Conservation (phyloP, 805 yeast species). For the Komagataella kurtzmanii region DNA sequence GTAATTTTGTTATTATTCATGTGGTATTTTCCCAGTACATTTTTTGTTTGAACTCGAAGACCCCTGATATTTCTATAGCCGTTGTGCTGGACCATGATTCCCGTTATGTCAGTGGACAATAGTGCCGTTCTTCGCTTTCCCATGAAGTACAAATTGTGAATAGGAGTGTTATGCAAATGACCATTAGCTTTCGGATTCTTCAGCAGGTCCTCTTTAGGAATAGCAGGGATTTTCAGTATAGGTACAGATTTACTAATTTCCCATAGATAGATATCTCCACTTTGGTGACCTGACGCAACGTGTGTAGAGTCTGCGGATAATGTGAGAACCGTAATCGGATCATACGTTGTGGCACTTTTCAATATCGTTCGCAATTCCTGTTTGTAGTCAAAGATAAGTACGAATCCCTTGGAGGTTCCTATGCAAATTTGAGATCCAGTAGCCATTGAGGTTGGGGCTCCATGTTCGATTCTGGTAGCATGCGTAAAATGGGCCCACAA, state of each 20-base stretch:
- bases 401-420: slow-evolving; percentile 59
- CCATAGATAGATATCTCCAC: slow-evolving; percentile 64
- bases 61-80: slow-evolving; percentile 46
- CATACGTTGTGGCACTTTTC: slow-evolving; percentile 21
- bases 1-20: background rate
- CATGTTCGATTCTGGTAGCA: slow-evolving; percentile 19
- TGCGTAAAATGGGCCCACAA: background rate
- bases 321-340: slow-evolving; percentile 39
- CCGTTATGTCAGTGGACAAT: slow-evolving; percentile 39
- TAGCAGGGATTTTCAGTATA: slow-evolving; percentile 16
- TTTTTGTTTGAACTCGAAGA: slow-evolving; percentile 28
- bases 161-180: slow-evolving; percentile 22
- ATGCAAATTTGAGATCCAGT: slow-evolving; percentile 36
- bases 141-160: slow-evolving; percentile 32
- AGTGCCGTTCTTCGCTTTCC: slow-evolving; percentile 42
- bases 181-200: slow-evolving; percentile 13
- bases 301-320: slow-evolving; percentile 58
- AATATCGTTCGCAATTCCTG: slow-evolving; percentile 41
- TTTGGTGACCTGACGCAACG: slow-evolving; percentile 53
- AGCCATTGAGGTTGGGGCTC: slow-evolving; percentile 34
- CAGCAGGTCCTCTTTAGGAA: slow-evolving; percentile 10
- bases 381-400: slow-evolving; percentile 54
- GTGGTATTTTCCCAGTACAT: slow-evolving; percentile 37
- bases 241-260: slow-evolving; percentile 27
- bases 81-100: slow-evolving; percentile 50